phyloP scores from a whole-genome alignment of 495 filamentous ascomycete genomes.

The Podospora bellae-mahoneyi region DNA sequence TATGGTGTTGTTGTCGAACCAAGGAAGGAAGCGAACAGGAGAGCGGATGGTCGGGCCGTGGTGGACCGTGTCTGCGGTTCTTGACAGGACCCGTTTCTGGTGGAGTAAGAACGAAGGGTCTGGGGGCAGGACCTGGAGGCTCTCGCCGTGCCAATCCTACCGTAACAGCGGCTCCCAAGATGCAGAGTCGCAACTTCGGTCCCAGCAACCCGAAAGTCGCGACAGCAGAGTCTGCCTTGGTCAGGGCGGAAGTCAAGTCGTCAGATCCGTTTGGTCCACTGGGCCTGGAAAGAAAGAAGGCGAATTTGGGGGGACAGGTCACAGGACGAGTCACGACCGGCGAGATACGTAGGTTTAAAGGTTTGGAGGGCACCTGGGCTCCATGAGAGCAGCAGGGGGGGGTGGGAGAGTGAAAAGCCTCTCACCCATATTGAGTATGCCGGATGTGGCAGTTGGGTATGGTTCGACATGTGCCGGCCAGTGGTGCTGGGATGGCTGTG shows the following conservation, averaged over 20 bases:
- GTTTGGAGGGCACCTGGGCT: neutral
- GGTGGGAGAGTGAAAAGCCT: neutral
- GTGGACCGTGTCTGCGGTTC: neutral
- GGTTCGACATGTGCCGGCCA: neutral
- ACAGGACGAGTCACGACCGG: neutral
- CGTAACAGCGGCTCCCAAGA: constrained; percentile 20
- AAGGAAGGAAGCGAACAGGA: neutral
- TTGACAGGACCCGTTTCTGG: constrained; percentile 1
- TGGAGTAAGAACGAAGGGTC: constrained; percentile 3
- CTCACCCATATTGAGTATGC: constrained; percentile 3
- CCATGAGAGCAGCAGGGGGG: constrained; percentile 1
- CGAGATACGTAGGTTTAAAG: neutral
- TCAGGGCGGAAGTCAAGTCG: constrained; percentile 16
- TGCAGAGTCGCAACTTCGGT: constrained; percentile 30
- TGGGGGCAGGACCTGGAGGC: neutral
- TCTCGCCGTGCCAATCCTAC: constrained; percentile 3
- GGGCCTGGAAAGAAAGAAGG: neutral
- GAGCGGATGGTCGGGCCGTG: neutral
- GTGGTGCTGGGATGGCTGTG: neutral
- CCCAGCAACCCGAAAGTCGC: constrained; percentile 22
- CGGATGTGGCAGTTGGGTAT: neutral
- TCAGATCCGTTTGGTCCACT: constrained; percentile 3
- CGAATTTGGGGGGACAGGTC: neutral
- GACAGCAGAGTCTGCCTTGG: constrained; percentile 9
- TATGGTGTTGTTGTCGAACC: neutral